Conservation (phyloP, 2,329 filamentous ascomycete genomes). For the Madurella fahalii region DNA sequence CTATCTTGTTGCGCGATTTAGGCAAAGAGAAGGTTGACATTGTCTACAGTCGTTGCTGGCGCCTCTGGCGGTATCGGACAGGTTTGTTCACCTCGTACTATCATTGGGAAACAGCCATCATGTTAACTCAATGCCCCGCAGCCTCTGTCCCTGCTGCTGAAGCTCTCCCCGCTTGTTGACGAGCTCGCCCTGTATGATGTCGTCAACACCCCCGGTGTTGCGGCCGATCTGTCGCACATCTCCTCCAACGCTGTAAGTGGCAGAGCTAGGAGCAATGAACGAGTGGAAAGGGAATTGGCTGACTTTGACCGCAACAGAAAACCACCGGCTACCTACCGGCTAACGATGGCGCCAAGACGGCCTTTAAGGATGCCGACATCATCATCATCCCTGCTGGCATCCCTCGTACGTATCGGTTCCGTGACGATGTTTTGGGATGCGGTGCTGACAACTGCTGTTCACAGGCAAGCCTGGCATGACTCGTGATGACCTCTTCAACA, state of each 20-base stretch:
- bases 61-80: conserved; percentile 98
- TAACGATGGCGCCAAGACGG: conserved; percentile 78
- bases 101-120: background rate
- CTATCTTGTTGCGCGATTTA: conserved; percentile 6
- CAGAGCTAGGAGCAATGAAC: background rate
- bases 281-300: conserved; percentile 3
- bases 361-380: conserved; percentile 89
- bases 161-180: conserved; percentile 80
- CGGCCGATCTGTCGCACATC: conserved; percentile 95
- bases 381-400: conserved; percentile 97
- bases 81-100: conserved; percentile 48
- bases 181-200: conserved; percentile 99
- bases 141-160: conserved; percentile 95
- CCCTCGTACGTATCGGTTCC: conserved; percentile 66
- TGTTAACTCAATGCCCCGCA: conserved; percentile 38
- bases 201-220: conserved; percentile 95
- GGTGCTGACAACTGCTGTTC: conserved; percentile 1
- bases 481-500: conserved; percentile 99
- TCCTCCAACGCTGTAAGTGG: conserved; percentile 71
- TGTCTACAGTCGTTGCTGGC: conserved; percentile 71
- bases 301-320: conserved; percentile 51
- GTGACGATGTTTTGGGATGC: background rate
- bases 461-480: conserved; percentile 98
- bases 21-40: conserved; percentile 17
- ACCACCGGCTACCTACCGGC: conserved; percentile 83